Evolutionary conservation across 2,329 filamentous ascomycete species (phyloP).

Genomic region (Stemphylium vesicarium): DNA sequence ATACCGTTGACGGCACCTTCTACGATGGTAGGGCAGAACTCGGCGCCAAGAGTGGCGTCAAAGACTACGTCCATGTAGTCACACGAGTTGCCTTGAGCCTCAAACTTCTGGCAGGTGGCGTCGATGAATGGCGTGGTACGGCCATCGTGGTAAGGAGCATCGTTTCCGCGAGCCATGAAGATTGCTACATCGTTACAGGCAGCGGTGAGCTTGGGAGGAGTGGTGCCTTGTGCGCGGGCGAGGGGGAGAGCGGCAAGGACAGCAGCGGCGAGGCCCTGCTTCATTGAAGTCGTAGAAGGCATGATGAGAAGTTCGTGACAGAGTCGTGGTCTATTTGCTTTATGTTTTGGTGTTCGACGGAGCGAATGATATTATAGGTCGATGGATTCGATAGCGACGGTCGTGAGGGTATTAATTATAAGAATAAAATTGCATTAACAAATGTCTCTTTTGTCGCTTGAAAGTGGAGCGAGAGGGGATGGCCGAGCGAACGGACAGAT

Average conservation of each 20-base stretch:
- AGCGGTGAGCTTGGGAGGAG: conserved; percentile 8
- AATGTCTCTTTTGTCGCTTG: background rate
- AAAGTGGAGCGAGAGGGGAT: conserved; percentile 6
- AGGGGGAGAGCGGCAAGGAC: conserved; percentile 10
- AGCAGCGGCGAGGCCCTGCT: conserved; percentile 11
- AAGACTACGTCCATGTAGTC: conserved; percentile 13
- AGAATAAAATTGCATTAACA: conserved; percentile 4
- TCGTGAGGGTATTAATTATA: conserved; percentile 6
- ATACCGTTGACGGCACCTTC: conserved; percentile 11
- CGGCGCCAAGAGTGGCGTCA: conserved; percentile 6
- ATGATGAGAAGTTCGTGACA: background rate
- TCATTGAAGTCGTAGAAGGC: conserved; percentile 3
- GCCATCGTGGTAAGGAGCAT: conserved; percentile 10
- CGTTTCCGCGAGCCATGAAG: conserved; percentile 13
- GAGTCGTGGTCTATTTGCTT: background rate
- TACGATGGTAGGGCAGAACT: conserved; percentile 9
- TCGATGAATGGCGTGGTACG: conserved; percentile 10
- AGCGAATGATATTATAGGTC: background rate
- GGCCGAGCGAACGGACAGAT: conserved; percentile 9
- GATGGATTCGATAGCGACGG: background rate
- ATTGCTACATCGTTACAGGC: conserved; percentile 12
- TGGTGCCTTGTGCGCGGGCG: conserved; percentile 4
- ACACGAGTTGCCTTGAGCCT: conserved; percentile 10
- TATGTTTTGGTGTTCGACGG: background rate
- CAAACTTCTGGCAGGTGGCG: conserved; percentile 6